phyloP scores from a whole-genome alignment of 805 yeast genomes.

The Wickerhamiella brachini region DNA sequence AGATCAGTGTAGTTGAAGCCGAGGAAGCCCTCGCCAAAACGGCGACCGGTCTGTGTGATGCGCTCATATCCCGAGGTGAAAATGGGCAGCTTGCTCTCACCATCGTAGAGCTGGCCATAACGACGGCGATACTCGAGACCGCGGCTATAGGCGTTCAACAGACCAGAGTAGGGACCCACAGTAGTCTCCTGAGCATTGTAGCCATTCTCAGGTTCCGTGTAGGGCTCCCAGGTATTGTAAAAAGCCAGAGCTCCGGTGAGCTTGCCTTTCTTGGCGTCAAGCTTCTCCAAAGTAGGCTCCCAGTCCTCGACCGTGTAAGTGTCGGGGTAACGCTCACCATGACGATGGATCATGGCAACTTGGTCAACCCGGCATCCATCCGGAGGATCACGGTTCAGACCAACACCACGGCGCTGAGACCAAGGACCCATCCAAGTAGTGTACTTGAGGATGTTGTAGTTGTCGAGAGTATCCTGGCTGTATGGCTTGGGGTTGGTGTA shows the following conservation, averaged over 20 bases:
- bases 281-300: constrained; percentile 8
- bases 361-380: constrained; percentile 38
- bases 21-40: constrained; percentile 21
- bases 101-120: constrained; percentile 35
- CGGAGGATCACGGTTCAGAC: constrained; percentile 41
- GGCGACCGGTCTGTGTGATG: constrained; percentile 21
- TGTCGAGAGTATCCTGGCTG: constrained; percentile 24
- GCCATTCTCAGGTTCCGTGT: constrained; percentile 26
- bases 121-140: constrained; percentile 37
- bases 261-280: constrained; percentile 1
- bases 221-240: constrained; percentile 35
- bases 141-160: constrained; percentile 33
- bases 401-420: constrained; percentile 34
- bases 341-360: constrained; percentile 39
- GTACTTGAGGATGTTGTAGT: constrained; percentile 34
- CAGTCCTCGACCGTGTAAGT: constrained; percentile 4
- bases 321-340: constrained; percentile 45
- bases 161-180: constrained; percentile 40
- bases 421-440: constrained; percentile 45
- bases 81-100: constrained; percentile 30
- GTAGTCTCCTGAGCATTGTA: constrained; percentile 39
- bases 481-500: constrained; percentile 9
- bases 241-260: constrained; percentile 33
- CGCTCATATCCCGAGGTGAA: constrained; percentile 44
- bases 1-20: constrained; percentile 17